Percentiles rank a stretch among this genome's conserved stretches.
Conservation (phyloP, 2,329 filamentous ascomycete species). For the Alternaria arborescens region DNA sequence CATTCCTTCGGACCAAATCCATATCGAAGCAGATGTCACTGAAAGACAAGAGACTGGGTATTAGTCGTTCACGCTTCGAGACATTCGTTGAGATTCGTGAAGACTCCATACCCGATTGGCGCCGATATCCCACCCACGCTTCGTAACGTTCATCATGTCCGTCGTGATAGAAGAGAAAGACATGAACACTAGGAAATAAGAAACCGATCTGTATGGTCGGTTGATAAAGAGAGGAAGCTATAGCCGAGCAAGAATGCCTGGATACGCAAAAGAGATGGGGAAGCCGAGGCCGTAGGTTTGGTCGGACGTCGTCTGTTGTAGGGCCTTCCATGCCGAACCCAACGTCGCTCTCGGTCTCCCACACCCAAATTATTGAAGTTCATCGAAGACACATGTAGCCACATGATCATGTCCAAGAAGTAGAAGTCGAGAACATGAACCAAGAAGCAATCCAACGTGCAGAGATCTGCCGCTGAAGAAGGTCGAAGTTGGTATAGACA, state of each 20-base stretch:
- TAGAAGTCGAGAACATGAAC: constrained; percentile 26
- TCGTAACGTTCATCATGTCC: constrained; percentile 37
- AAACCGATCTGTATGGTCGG: constrained; percentile 24
- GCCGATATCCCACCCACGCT: constrained; percentile 24
- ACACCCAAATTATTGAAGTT: constrained; percentile 35
- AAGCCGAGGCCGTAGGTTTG: constrained; percentile 14
- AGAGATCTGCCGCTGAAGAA: constrained; percentile 24
- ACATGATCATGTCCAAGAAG: constrained; percentile 38
- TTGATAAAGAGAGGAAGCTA: constrained; percentile 28
- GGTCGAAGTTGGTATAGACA: constrained; percentile 34
- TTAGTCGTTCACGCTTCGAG: constrained; percentile 32
- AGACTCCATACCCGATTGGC: constrained; percentile 21
- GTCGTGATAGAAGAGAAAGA: constrained; percentile 33
- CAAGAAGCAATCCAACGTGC: constrained; percentile 21
- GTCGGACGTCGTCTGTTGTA: neutral
- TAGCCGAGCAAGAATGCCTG: constrained; percentile 30
- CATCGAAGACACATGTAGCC: constrained; percentile 35
- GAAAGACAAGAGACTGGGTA: constrained; percentile 29
- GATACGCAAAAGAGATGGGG: constrained; percentile 38
- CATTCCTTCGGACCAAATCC: constrained; percentile 10
- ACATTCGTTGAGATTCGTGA: constrained; percentile 32
- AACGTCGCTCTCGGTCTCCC: constrained; percentile 10
- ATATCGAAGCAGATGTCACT: constrained; percentile 26
- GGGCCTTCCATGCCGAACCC: neutral
- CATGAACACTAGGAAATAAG: constrained; percentile 28